These are phyloP conservation scores for Pseudovirgaria hyperparasitica DNA, from an alignment of 2,329 filamentous ascomycete species.

Conservation along the genomic window DNA sequence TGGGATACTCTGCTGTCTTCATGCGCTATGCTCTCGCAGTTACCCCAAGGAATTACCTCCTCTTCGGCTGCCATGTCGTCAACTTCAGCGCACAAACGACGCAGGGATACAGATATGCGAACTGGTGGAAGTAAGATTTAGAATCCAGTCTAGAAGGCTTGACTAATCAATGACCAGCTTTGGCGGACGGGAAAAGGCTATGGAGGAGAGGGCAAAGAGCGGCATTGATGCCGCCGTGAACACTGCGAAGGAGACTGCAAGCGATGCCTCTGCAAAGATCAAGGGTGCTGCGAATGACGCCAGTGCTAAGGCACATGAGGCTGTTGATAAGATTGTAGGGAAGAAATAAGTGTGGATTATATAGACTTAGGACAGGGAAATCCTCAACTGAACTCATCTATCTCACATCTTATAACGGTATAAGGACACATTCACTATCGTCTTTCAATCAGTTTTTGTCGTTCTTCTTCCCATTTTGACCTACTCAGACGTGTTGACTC, in stretches of 20 bases:
- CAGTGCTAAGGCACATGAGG: slow-evolving; percentile 4
- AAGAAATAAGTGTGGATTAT: neutral
- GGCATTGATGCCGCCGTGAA: slow-evolving; percentile 13
- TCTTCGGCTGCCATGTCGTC: slow-evolving; percentile 54
- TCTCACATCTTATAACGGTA: no score
- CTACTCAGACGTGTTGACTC: no score
- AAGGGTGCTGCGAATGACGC: no score
- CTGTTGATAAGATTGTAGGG: slow-evolving; percentile 7
- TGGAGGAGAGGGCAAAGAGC: slow-evolving; percentile 26
- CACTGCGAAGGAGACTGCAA: slow-evolving; percentile 15
- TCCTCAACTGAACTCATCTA: no score
- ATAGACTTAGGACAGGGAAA: no score
- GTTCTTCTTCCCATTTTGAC: no score
- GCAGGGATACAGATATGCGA: slow-evolving; percentile 49
- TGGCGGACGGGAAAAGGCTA: slow-evolving; percentile 30
- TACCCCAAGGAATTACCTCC: slow-evolving; percentile 51
- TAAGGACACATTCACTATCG: no score
- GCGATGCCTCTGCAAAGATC: no score
- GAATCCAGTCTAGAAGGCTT: neutral
- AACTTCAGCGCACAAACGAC: slow-evolving; percentile 49
- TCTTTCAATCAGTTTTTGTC: no score
- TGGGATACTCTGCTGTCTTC: slow-evolving; percentile 50
- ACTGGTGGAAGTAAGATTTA: slow-evolving; percentile 40
- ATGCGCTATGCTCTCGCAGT: slow-evolving; percentile 56
- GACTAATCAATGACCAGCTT: slow-evolving; percentile 14